A percentile compares a stretch with the other conserved stretches of the same genome.
phyloP scores from a whole-genome alignment of 257 asterid species.

The Plantago elongata region DNA sequence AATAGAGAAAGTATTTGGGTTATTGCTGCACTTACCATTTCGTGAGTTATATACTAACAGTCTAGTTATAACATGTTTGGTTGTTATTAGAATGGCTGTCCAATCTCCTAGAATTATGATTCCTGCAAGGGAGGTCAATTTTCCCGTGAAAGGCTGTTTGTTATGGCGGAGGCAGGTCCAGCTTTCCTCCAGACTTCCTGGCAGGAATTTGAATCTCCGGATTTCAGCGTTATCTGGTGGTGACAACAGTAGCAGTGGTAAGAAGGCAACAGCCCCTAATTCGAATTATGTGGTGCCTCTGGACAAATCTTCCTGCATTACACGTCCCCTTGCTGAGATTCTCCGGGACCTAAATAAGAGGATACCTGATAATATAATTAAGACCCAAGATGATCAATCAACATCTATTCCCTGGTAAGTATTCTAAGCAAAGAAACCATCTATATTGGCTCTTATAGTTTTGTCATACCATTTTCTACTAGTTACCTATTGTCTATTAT shows the following conservation, averaged over 20 bases:
- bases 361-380: conserved; percentile 82
- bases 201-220: conserved; percentile 28
- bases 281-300: conserved; percentile 88
- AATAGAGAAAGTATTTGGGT: conserved; percentile 9
- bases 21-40: background rate
- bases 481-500: background rate
- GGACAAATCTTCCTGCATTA: conserved; percentile 75
- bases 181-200: conserved; percentile 18
- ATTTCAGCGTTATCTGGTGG: conserved; percentile 34
- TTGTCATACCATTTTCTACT: background rate
- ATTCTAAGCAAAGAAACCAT: background rate
- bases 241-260: conserved; percentile 32
- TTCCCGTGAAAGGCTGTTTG: conserved; percentile 18
- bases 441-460: background rate
- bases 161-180: conserved; percentile 19
- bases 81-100: conserved; percentile 35
- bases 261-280: conserved; percentile 58
- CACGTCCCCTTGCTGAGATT: conserved; percentile 92
- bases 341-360: conserved; percentile 90
- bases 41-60: background rate
- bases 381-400: conserved; percentile 46
- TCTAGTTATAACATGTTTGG: conserved; percentile 15
- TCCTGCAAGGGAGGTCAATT: conserved; percentile 26
- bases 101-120: conserved; percentile 32
- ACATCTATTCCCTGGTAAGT: conserved; percentile 76